A percentile compares a stretch with the other conserved stretches of the same genome.
Evolutionary conservation across 331 rosid species (phyloP).

Genomic region (Telfairia occidentalis): DNA sequence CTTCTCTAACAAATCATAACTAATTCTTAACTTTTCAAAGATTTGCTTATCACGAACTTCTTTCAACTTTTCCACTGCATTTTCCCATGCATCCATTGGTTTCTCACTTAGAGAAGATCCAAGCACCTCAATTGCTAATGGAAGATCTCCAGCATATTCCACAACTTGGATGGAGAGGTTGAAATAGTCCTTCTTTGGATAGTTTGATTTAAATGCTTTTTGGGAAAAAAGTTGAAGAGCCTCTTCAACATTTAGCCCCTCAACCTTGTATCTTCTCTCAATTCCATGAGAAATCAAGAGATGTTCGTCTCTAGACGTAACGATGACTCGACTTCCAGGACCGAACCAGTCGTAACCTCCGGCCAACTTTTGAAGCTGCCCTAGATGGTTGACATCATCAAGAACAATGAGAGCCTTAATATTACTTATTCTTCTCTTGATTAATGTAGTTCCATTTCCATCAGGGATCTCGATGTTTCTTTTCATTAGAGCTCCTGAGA

Average conservation of each 20-base stretch:
- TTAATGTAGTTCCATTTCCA: conserved; percentile 21
- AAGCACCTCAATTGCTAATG: conserved; percentile 33
- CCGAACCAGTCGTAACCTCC: conserved; percentile 33
- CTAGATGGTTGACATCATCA: conserved; percentile 27
- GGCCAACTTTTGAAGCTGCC: conserved; percentile 23
- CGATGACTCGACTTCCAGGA: conserved; percentile 29
- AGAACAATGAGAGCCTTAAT: conserved; percentile 27
- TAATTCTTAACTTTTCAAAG: conserved; percentile 22
- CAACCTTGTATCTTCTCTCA: conserved; percentile 16
- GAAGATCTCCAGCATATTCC: conserved; percentile 29
- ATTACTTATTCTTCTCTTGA: conserved; percentile 15
- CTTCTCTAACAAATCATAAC: conserved; percentile 26
- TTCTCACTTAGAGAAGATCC: conserved; percentile 33
- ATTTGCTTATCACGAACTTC: conserved; percentile 24
- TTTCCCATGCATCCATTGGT: conserved; percentile 25
- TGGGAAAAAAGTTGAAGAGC: conserved; percentile 26
- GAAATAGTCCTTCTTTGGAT: conserved; percentile 13
- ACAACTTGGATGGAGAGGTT: conserved; percentile 17
- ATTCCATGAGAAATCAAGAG: conserved; percentile 26
- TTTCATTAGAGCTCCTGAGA: background rate
- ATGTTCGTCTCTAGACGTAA: conserved; percentile 36
- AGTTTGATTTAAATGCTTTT: conserved; percentile 22
- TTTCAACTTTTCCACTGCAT: conserved; percentile 25
- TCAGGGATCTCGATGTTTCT: background rate
- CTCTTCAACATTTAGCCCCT: conserved; percentile 18